Base-by-base conservation (phyloP, 257 asterid species). In the Henckelia pumila region DNA sequence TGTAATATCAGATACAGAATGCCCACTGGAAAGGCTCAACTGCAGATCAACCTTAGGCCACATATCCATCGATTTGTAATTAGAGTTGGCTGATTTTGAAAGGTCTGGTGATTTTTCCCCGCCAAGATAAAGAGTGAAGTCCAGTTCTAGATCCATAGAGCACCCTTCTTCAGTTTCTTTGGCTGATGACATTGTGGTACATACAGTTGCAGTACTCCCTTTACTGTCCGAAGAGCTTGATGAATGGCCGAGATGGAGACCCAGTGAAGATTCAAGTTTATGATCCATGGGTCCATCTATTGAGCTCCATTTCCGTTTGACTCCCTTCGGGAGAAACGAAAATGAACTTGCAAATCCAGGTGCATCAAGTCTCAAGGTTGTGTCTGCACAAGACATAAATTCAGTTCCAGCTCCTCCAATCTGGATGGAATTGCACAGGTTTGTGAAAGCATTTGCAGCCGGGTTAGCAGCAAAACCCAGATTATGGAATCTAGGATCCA, bases 171-270 rank as follows among this genome's bases (percentile, higher is more conserved):
- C 98, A 19, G 76, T 77, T 81, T 89, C 98, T 81, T 85, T 88
- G 69, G 85, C 88, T n/a, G 97, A 88, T 72, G 95, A 88, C 73
- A 80, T 75, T 22, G 97, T 82, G 56, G 97, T 86, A 84, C 95
- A 83, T 30, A 84, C 89, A 73, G 96, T 88, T 61, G 92, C 86
- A n/a, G 95, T 84, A 72, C 99, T 93, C 67, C 91, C 95, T 76
- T 93, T 93, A 72, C 96, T 90, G 77, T 90, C 99, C 16, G 97
- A 90, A 40, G 97, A 93, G 75, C 95, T 93, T 66, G 97, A 80
- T 6, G 97, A 84, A 78, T 91, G 79, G 72, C 98, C 98, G 20
- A 92, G 87, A 69, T 63, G 70, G 73, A 92, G 95, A 71, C 71
- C 73, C 49, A 92, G 68, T 20, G 88, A 77, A 14, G 91, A 76